These are phyloP conservation scores for Coemansia sp. DNA, from an alignment of 192 early-diverging fungal species.

Conservation along the genomic window DNA sequence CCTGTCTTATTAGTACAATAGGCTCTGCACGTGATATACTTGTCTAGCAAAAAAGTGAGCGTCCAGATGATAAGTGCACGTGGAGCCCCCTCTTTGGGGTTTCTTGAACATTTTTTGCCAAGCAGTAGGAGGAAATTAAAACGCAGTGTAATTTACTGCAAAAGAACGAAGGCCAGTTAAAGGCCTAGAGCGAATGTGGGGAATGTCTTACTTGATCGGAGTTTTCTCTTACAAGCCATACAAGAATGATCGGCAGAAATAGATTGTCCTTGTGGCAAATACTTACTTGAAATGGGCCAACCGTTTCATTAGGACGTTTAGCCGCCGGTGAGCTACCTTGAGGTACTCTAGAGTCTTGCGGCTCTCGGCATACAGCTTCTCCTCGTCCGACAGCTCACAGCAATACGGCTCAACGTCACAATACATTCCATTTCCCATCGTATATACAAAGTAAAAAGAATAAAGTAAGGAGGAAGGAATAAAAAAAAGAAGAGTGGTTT, in stretches of 20 bases:
- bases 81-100: too few relatives aligned
- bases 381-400: slow-evolving; percentile 16
- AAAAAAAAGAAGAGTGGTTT: not conserved
- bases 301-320: slow-evolving; percentile 27
- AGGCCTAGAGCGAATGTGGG: not conserved
- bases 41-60: not conserved
- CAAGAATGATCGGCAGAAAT: too few relatives aligned
- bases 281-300: slow-evolving; percentile 37
- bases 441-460: not conserved
- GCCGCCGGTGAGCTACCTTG: slow-evolving; percentile 23
- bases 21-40: not conserved
- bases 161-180: too few relatives aligned
- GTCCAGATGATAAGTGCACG: slow-evolving; percentile 6
- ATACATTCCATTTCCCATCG: slow-evolving; percentile 51
- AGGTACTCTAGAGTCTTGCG: slow-evolving; percentile 34
- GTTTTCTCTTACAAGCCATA: too few relatives aligned
- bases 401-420: slow-evolving; percentile 27
- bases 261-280: not conserved
- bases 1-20: not conserved
- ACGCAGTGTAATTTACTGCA: too few relatives aligned
- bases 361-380: slow-evolving; percentile 27
- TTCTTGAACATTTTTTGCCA: too few relatives aligned
- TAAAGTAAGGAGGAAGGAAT: not conserved
- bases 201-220: not conserved
- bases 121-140: too few relatives aligned